Base-by-base conservation (phyloP, 108 stramenopile genomes). In the Cyclotella sp. region DNA sequence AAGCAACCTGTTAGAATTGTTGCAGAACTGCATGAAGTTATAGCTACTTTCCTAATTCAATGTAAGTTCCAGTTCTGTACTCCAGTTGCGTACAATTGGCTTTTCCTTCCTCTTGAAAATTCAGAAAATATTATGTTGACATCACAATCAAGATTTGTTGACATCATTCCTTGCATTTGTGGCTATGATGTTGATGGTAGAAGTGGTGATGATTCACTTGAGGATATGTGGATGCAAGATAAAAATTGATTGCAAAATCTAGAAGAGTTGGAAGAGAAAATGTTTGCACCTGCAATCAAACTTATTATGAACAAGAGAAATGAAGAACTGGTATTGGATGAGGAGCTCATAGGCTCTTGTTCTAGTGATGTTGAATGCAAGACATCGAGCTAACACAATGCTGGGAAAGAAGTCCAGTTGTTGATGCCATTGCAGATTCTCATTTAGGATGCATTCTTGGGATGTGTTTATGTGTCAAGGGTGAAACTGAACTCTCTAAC, bases 381-480 rank as follows among this genome's bases (percentile, higher is more conserved):
- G n/a, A 49, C 15, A 7, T n/a, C 9, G 15, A 49, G 18, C 18
- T 49, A 49, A 7, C 15, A n/a, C 3, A 49, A 49, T 3, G 47
- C 47, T 49, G 47, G n/a, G n/a, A 16, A n/a, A 49, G n/a, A 49
- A 3, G 47, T 3, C 47, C 47, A 3, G n/a, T 49, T 16, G n/a
- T n/a, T n/a, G 47, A 49, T 49, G 47, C 47, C 15, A 49, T 49
- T 49, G 47, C 47, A n/a, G 15, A n/a, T n/a, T 49, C 47, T n/a
- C n/a, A n/a, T 49, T 49, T 49, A 49, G 47, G 18, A 16, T n/a
- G 15, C 47, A 49, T 49, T 49, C n/a, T 49, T 49, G 47, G 47
- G n/a, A 49, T 49, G 47, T 9, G 9, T n/a, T 49, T 49, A n/a
- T 3, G 9, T 16, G n/a, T n/a, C 1, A 49, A 16, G 15, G 47